phyloP scores from a whole-genome alignment of 306 rosid genomes.

The Oxytropis ochrocephala region DNA sequence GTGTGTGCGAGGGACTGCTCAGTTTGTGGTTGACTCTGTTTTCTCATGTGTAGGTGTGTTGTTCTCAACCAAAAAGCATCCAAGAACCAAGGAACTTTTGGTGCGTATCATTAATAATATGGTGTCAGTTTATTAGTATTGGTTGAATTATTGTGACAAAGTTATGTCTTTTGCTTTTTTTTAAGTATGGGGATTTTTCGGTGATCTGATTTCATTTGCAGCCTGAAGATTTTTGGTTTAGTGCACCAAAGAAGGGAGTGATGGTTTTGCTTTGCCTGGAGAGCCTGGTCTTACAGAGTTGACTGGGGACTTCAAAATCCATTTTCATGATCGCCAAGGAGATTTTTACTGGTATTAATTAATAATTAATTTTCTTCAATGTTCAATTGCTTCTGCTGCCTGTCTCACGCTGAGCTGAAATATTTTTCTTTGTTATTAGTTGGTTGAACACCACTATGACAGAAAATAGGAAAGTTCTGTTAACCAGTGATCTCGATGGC shows the following conservation, averaged over 20 bases:
- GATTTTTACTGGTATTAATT: slow-evolving; percentile 80
- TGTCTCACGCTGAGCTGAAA: slow-evolving; percentile 8
- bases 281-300: slow-evolving; percentile 94
- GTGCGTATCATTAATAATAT: slow-evolving; percentile 45
- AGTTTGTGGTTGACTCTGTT: slow-evolving; percentile 13
- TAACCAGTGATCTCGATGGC: slow-evolving; percentile 76
- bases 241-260: slow-evolving; percentile 96
- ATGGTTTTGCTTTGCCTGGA: slow-evolving; percentile 97
- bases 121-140: neutral
- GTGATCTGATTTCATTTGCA: slow-evolving; percentile 29
- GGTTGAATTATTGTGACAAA: slow-evolving; percentile 8
- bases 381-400: slow-evolving; percentile 5
- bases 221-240: slow-evolving; percentile 96
- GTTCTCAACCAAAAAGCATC: slow-evolving; percentile 90
- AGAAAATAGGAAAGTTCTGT: slow-evolving; percentile 75
- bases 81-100: slow-evolving; percentile 86
- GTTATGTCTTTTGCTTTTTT: neutral
- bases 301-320: slow-evolving; percentile 90
- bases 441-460: slow-evolving; percentile 96
- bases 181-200: slow-evolving; percentile 1
- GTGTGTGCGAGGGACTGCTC: neutral
- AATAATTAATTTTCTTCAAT: neutral
- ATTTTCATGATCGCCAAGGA: slow-evolving; percentile 94
- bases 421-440: slow-evolving; percentile 35
- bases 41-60: slow-evolving; percentile 63